Evolutionary conservation across 2,329 filamentous ascomycete species (phyloP), one percentile per base, ranked within the genome.

Genomic region (Trichoderma atroviride): DNA sequence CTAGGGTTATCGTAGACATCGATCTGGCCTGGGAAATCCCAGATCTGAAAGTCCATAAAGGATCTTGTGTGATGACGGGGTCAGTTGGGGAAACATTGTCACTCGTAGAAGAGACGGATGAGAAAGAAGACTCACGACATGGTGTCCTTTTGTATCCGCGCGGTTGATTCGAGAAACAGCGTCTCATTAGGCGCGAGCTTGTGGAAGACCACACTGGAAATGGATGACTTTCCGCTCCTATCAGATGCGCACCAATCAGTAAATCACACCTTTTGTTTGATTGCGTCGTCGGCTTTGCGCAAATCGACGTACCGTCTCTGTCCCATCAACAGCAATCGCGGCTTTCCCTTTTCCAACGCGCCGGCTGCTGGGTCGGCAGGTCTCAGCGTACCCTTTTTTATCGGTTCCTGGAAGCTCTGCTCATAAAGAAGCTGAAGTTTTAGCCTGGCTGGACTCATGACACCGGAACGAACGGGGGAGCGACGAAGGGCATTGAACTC

Each of bases 1-100:
- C 89, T 91, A 4, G 93, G 90, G 76, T 96, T 93, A 70, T 96
- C 90, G 75, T 97, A 96, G 68, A 89, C 84, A 81, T 97, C 93
- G 73, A 98, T 89, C 81, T 98, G 94, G 29, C 95, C 94, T 2
- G 96, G 96, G 69, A 99, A 94, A 78, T 99, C 96, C 92, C 94
- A 97, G 59, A 97, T 93, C 81, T 98, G 95, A 74, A 98, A 97
- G 78, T 98, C 95, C 94, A 98, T 97, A 79, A 99, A 98, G 3
- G 96, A 98, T 74, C 94, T 97, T 58, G 33, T 14, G 19, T 7
- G n/a, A n/a, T 33, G 10, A 14, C 55, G 3, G 58, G 53, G 57
- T 72, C 40, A 75, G 69, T 22, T 47, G 5, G 19, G n/a, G 5
- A 24, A 22, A 11, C 16, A 10, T n/a, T n/a, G 5, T 4, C n/a